A percentile compares a stretch with the other conserved stretches of the same genome.
phyloP scores from a whole-genome alignment of 1,139 yeast genomes.

The Saccharomyces hybrid region DNA sequence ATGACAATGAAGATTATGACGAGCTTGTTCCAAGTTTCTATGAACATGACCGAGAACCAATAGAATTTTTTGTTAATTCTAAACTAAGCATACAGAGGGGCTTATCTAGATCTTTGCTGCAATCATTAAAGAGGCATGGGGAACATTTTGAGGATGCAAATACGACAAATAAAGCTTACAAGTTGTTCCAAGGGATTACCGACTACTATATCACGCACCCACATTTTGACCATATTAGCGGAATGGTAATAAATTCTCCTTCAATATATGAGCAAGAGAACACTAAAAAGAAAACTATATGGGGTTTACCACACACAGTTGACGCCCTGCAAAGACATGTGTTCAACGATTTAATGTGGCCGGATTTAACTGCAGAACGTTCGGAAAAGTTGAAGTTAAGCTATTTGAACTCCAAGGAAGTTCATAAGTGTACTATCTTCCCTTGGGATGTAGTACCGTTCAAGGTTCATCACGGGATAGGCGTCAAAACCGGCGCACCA shows the following conservation, averaged over 20 bases:
- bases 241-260: constrained; percentile 66
- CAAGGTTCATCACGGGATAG: constrained; percentile 20
- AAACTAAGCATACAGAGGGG: too few species aligned
- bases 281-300: constrained; percentile 37
- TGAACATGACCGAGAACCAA: too few species aligned
- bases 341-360: constrained; percentile 80
- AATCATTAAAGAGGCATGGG: too few species aligned
- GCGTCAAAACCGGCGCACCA: constrained; percentile 7
- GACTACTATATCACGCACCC: constrained; percentile 69
- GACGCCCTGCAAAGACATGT: constrained; percentile 47
- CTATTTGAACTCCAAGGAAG: background rate
- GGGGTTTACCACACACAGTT: constrained; percentile 49
- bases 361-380: constrained; percentile 36
- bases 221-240: constrained; percentile 74
- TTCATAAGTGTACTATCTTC: constrained; percentile 5
- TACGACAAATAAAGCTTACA: constrained; percentile 8
- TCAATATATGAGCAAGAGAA: constrained; percentile 34
- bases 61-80: too few species aligned
- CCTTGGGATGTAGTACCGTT: constrained; percentile 20
- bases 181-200: constrained; percentile 20
- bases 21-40: too few species aligned
- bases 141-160: background rate
- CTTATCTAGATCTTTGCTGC: too few species aligned
- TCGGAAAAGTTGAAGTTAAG: background rate
- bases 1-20: too few species aligned